Base-by-base conservation (phyloP, 2,329 filamentous ascomycete species). In the Botrytis medusae region DNA sequence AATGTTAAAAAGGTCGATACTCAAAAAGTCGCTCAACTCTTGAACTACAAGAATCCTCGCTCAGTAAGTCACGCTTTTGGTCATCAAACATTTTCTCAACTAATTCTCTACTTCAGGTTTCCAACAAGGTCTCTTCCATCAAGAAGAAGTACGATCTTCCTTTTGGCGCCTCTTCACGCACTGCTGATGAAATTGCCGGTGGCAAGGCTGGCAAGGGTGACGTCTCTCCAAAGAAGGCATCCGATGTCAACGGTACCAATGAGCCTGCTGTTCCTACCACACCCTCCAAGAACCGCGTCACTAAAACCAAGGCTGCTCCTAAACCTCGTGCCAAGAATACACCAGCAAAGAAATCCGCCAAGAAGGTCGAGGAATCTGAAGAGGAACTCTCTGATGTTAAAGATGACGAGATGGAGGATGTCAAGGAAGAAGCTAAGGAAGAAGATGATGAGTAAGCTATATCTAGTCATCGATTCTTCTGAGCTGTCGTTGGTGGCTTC, bases 121-220 rank as follows among this genome's bases (percentile, higher is more conserved):
- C 46, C 34, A 81, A 81, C 73, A 73, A 74, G 16, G 72, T 81
- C 29, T 42, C 63, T 9, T 20, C 7, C 0, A 61, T 81, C 44
- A 79, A 78, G 76, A 80, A 79, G 73, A 78, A 80, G 60, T 80
- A 77, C 20, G 69, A 74, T 40, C 44, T 79, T 48, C 71, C 74
- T 10, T 74, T 79, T 29, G 70, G 51, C 6, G 54, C 69, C 9
- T 71, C 73, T 32, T 68, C 54, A 4, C 37, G 32, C 9, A 68
- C 46, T 29, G 68, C 62, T 46, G 46, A 67, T 29, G 51, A 68
- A n/a, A 57, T 54, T 37, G 42, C 65, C 32, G 63, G 34, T 16
- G 59, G 44, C 8, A 54, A 44, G 29, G 5, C 29, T 22, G 32
- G 32, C 7, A 54, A 32, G 16, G 57, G 32, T 9, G 29, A 32